phyloP scores from a whole-genome alignment of 129 eudicot species.

The Rutidosis leptorrhynchoides region DNA sequence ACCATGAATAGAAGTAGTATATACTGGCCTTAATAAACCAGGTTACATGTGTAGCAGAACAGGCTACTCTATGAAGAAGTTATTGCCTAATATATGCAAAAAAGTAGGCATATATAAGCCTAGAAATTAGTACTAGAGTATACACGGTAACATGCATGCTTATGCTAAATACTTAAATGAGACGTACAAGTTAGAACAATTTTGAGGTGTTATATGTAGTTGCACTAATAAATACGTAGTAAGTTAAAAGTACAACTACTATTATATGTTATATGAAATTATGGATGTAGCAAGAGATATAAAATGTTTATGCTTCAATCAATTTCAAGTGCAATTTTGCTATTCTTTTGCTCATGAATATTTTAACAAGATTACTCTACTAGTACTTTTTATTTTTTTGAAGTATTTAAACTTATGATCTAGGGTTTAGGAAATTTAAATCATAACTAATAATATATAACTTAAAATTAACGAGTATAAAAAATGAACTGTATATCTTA shows the following conservation, averaged over 20 bases:
- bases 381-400: no score
- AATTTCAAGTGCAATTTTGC: constrained; percentile 19
- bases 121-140: neutral
- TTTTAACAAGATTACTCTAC: neutral
- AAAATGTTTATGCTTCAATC: neutral
- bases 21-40: neutral
- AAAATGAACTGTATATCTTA: no score
- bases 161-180: neutral
- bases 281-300: constrained; percentile 1
- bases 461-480: no score
- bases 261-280: neutral
- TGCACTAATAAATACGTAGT: constrained; percentile 19
- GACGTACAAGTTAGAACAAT: constrained; percentile 19
- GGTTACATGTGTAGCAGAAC: neutral
- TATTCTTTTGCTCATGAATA: neutral
- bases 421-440: no score
- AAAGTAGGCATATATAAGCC: neutral
- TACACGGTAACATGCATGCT: neutral
- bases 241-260: constrained; percentile 6
- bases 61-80: neutral
- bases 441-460: no score
- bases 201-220: constrained; percentile 7
- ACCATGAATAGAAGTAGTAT: neutral
- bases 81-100: neutral
- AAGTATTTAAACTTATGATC: no score